These are phyloP conservation scores for Triticum turgidum DNA, from an alignment of 176 grass and related monocot genomes.

Conservation along the genomic window DNA sequence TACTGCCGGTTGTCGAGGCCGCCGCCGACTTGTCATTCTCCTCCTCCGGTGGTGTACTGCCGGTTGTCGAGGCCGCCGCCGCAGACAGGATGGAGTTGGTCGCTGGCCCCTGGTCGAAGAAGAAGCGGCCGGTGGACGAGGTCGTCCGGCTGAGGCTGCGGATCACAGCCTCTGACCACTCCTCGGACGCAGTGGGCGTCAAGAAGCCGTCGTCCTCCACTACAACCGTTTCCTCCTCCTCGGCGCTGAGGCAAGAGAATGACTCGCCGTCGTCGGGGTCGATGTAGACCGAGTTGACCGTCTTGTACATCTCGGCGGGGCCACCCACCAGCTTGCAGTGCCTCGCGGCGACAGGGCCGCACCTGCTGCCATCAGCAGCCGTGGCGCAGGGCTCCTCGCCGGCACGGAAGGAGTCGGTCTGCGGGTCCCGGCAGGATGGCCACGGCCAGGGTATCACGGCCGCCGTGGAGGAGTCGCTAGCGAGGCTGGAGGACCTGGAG, in stretches of 20 bases:
- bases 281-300: conserved; percentile 58
- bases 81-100: conserved; percentile 40
- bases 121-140: conserved; percentile 49
- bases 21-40: not conserved
- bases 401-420: conserved; percentile 53
- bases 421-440: conserved; percentile 48
- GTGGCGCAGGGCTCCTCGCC: conserved; percentile 14
- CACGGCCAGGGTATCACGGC: conserved; percentile 40
- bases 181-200: conserved; percentile 28
- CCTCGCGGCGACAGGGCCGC: not conserved
- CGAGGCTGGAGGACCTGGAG: conserved; percentile 36
- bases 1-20: not conserved
- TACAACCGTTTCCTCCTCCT: not conserved
- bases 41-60: not conserved
- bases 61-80: not conserved
- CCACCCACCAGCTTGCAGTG: not conserved
- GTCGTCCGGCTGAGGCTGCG: conserved; percentile 35
- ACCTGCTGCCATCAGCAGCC: not conserved
- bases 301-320: conserved; percentile 37
- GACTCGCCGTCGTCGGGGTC: conserved; percentile 29
- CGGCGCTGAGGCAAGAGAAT: not conserved
- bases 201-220: conserved; percentile 26
- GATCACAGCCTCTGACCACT: conserved; percentile 48
- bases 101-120: conserved; percentile 54
- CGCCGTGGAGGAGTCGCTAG: not conserved